Conservation (phyloP, 495 filamentous ascomycete species). For the Hypomontagnella monticulosa region DNA sequence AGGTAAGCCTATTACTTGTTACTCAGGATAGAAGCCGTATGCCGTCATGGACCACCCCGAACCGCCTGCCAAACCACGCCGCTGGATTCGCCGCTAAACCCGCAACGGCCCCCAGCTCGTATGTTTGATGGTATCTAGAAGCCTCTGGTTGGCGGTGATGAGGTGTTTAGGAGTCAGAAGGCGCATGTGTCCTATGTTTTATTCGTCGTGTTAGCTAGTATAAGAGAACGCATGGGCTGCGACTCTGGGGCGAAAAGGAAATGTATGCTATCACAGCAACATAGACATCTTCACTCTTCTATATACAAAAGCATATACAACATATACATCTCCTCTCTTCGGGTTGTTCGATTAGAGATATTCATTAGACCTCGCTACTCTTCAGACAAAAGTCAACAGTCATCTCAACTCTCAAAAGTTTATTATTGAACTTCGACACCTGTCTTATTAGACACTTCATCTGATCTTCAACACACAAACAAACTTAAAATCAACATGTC, state of each 20-base stretch:
- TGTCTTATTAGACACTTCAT: constrained; percentile 33
- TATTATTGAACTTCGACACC: constrained; percentile 18
- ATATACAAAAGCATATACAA: constrained; percentile 13
- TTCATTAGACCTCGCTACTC: constrained; percentile 27
- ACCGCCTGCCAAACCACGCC: constrained; percentile 13
- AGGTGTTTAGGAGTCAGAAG: constrained; percentile 7
- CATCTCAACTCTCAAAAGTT: constrained; percentile 20
- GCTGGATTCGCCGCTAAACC: constrained; percentile 34
- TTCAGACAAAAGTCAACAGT: neutral
- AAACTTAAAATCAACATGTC: constrained; percentile 25
- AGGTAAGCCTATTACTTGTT: constrained; percentile 22
- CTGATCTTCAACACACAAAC: constrained; percentile 19
- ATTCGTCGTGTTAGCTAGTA: constrained; percentile 22
- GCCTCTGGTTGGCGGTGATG: neutral
- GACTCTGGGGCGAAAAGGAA: constrained; percentile 4
- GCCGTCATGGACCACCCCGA: constrained; percentile 25
- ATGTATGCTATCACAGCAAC: constrained; percentile 22
- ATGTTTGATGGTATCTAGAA: constrained; percentile 28
- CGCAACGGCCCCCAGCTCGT: constrained; percentile 22
- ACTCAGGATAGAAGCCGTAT: constrained; percentile 4
- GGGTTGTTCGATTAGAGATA: constrained; percentile 5
- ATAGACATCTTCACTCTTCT: constrained; percentile 38
- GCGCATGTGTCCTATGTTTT: neutral
- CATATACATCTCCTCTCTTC: constrained; percentile 21
- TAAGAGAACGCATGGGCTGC: constrained; percentile 20